These are phyloP conservation scores for Diplodia scrobiculata DNA, from an alignment of 2,329 filamentous ascomycete species.

Conservation along the genomic window DNA sequence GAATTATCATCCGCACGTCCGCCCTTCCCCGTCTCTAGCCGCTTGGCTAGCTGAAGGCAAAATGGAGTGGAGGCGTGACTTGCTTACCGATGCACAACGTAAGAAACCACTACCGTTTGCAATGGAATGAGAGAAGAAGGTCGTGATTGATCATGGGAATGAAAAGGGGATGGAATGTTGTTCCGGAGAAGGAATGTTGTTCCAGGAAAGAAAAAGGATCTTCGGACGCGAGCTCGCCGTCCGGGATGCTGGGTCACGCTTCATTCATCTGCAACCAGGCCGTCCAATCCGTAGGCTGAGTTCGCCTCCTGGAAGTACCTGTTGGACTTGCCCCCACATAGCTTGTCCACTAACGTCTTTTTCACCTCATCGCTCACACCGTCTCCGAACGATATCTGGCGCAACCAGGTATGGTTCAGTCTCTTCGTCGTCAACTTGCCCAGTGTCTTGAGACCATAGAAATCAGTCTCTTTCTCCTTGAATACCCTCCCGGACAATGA, in stretches of 20 bases:
- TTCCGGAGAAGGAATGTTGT: not conserved
- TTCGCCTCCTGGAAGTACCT: not conserved
- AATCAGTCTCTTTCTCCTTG: not conserved
- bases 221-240: not conserved
- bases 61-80: not conserved
- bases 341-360: not conserved
- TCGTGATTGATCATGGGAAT: not conserved
- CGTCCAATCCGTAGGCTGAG: not conserved
- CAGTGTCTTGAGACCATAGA: constrained; percentile 16
- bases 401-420: not conserved
- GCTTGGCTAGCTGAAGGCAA: not conserved
- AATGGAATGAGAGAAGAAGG: not conserved
- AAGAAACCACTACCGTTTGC: not conserved
- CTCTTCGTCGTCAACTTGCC: constrained; percentile 8
- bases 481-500: not conserved
- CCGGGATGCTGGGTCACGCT: not conserved
- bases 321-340: not conserved
- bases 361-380: constrained; percentile 5
- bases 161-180: too few species aligned
- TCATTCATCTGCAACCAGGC: constrained; percentile 9
- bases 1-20: not conserved
- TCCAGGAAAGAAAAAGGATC: not conserved
- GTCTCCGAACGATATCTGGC: constrained; percentile 1
- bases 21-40: not conserved
- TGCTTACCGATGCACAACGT: not conserved